These are phyloP conservation scores for Hansenula anomala DNA, from an alignment of 1,139 yeast genomes.

Conservation along the genomic window DNA sequence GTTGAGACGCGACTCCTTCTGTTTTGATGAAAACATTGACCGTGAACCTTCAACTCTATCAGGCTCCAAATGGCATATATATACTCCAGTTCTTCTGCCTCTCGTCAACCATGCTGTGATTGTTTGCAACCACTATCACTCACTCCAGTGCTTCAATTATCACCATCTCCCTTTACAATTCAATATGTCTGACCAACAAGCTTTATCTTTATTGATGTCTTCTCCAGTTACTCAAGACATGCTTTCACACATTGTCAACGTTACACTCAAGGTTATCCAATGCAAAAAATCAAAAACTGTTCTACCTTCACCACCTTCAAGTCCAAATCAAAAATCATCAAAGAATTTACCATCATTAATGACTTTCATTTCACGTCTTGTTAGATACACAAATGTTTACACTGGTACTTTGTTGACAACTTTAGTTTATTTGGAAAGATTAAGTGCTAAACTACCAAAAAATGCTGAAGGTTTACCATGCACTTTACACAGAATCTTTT, in stretches of 20 bases:
- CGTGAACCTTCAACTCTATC: background rate
- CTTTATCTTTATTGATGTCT: constrained; percentile 48
- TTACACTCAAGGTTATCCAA: constrained; percentile 59
- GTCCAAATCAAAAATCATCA: constrained; percentile 21
- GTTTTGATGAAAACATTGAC: background rate
- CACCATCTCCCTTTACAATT: background rate
- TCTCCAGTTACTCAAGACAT: constrained; percentile 62
- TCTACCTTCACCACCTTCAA: constrained; percentile 33
- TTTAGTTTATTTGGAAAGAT: constrained; percentile 57
- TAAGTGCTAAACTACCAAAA: constrained; percentile 55
- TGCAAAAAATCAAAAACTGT: constrained; percentile 36
- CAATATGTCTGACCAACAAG: constrained; percentile 45
- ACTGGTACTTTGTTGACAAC: constrained; percentile 76
- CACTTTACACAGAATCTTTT: constrained; percentile 70
- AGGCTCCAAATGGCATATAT: background rate
- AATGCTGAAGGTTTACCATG: constrained; percentile 75
- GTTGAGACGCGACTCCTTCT: background rate
- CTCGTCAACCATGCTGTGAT: no score
- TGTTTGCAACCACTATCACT: no score
- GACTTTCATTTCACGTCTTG: constrained; percentile 68
- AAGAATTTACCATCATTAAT: constrained; percentile 54
- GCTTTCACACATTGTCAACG: constrained; percentile 59
- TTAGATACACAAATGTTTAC: constrained; percentile 68
- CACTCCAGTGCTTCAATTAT: no score
- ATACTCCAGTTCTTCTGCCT: background rate